These are phyloP conservation scores for Aspergillus nidulans DNA, from an alignment of 495 filamentous ascomycete species.

Conservation along the genomic window DNA sequence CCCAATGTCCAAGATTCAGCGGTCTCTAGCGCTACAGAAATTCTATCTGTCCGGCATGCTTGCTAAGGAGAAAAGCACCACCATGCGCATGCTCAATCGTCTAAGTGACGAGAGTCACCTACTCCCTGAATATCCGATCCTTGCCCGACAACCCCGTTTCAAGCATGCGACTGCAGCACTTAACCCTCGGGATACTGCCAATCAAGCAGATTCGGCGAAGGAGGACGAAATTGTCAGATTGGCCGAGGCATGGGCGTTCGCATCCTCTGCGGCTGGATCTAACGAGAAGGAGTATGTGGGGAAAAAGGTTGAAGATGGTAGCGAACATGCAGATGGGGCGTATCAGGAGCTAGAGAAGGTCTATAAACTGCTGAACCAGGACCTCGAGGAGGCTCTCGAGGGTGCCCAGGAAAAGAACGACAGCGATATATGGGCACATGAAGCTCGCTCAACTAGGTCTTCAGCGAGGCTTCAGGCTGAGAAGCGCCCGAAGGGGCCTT, in stretches of 20 bases:
- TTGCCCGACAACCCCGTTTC: constrained; percentile 41
- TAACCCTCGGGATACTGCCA: constrained; percentile 18
- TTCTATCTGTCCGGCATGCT: constrained; percentile 56
- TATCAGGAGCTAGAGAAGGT: constrained; percentile 29
- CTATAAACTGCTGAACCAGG: constrained; percentile 34
- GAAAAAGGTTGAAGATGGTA: constrained; percentile 31
- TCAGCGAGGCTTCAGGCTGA: constrained; percentile 21
- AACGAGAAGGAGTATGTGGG: constrained; percentile 35
- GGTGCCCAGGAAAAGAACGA: constrained; percentile 16
- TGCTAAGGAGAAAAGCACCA: constrained; percentile 53
- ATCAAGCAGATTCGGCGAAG: constrained; percentile 14
- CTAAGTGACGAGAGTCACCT: constrained; percentile 67
- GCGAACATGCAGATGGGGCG: constrained; percentile 30
- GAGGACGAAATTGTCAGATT: constrained; percentile 31
- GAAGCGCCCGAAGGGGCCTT: constrained; percentile 32
- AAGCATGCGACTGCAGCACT: constrained; percentile 36
- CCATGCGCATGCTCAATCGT: constrained; percentile 52
- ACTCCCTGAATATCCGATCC: constrained; percentile 56
- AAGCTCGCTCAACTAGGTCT: constrained; percentile 26
- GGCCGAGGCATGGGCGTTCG: constrained; percentile 49
- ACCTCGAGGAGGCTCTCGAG: constrained; percentile 24
- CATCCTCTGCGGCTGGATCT: constrained; percentile 36
- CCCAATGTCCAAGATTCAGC: constrained; percentile 58
- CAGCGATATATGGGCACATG: constrained; percentile 35
- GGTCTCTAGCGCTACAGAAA: constrained; percentile 58